Percentiles rank a stretch among this genome's conserved stretches.
Evolutionary conservation across 768 basidiomycete species (phyloP).

Genomic region (Mrakia hoshinonis): DNA sequence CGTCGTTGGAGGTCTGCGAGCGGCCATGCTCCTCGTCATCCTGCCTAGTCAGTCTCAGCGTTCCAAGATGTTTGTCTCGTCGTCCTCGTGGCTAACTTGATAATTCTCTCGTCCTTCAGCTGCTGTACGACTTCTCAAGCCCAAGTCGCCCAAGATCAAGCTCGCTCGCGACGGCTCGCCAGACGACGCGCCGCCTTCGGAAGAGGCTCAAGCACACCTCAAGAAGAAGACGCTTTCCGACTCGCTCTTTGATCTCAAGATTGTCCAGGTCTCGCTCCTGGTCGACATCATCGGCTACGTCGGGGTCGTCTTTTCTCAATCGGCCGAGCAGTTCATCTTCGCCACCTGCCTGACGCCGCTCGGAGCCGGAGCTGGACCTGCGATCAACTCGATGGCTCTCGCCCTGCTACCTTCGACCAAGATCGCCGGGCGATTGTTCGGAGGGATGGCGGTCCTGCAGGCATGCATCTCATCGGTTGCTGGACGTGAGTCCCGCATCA

Average conservation of each 20-base stretch:
- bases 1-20: slow-evolving; percentile 49
- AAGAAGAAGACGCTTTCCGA: slow-evolving; percentile 7
- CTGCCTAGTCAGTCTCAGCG: slow-evolving; percentile 52
- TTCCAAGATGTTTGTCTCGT: neutral
- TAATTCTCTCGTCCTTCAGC: slow-evolving; percentile 42
- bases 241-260: slow-evolving; percentile 58
- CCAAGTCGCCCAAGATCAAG: slow-evolving; percentile 34
- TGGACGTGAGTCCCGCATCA: neutral
- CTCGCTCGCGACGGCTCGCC: neutral
- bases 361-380: slow-evolving; percentile 57
- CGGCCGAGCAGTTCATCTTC: slow-evolving; percentile 49
- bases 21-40: slow-evolving; percentile 50
- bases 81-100: neutral
- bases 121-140: slow-evolving; percentile 51
- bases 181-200: slow-evolving; percentile 33
- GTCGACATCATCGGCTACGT: slow-evolving; percentile 52
- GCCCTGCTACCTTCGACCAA: slow-evolving; percentile 50
- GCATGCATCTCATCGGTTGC: slow-evolving; percentile 43
- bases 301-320: slow-evolving; percentile 48
- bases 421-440: slow-evolving; percentile 68
- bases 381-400: slow-evolving; percentile 62
- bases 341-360: slow-evolving; percentile 51
- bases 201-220: slow-evolving; percentile 6
- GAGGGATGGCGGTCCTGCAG: slow-evolving; percentile 65
- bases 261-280: slow-evolving; percentile 56